Percentiles rank a stretch among this genome's conserved stretches.
Conservation (phyloP, 768 basidiomycete genomes). For the Lentinula lateritia region DNA sequence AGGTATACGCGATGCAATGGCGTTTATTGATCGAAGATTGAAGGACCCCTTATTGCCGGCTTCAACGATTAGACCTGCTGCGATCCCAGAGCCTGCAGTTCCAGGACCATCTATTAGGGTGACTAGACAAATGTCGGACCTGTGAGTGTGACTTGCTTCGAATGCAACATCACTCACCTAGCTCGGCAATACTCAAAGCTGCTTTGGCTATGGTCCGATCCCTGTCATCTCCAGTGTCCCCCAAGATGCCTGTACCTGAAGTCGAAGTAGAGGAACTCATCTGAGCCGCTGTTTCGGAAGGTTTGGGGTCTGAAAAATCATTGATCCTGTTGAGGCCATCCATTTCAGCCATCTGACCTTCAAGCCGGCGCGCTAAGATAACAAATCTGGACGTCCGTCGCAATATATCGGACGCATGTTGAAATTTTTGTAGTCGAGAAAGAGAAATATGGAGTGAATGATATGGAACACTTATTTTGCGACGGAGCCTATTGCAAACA, state of each 20-base stretch:
- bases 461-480: conserved; percentile 84
- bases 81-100: background rate
- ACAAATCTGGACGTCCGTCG: conserved; percentile 84
- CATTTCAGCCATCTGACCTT: conserved; percentile 80
- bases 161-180: conserved; percentile 48
- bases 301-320: background rate
- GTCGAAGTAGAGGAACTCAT: conserved; percentile 6
- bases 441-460: conserved; percentile 69
- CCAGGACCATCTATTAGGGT: conserved; percentile 42
- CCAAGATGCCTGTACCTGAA: conserved; percentile 6
- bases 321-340: conserved; percentile 14
- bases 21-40: conserved; percentile 68
- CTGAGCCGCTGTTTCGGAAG: background rate
- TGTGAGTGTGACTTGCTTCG: background rate
- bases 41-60: conserved; percentile 21
- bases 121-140: conserved; percentile 24
- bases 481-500: conserved; percentile 54
- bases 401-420: conserved; percentile 79
- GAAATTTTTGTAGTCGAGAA: conserved; percentile 67
- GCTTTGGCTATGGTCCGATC: conserved; percentile 90
- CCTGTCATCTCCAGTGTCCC: conserved; percentile 65
- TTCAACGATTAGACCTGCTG: background rate
- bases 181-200: conserved; percentile 89
- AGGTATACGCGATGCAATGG: conserved; percentile 63
- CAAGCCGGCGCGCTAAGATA: conserved; percentile 73